Percentiles rank a stretch among this genome's conserved stretches.
Conservation (phyloP, 2,329 filamentous ascomycete genomes). For the Fusarium drepaniforme region DNA sequence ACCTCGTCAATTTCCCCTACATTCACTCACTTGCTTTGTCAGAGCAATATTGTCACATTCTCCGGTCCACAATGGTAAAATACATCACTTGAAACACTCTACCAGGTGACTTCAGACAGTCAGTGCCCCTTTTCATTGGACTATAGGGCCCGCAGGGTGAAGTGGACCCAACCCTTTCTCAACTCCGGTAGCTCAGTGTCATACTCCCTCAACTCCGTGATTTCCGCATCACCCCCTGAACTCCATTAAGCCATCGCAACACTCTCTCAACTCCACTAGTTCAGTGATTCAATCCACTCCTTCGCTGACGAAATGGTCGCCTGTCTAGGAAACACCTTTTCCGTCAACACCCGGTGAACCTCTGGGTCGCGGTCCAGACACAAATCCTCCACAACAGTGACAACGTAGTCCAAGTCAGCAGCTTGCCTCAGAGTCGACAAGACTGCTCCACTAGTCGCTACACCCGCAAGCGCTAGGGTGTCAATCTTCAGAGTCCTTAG, state of each 20-base stretch:
- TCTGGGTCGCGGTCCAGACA: background rate
- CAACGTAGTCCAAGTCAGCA: background rate
- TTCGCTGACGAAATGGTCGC: background rate
- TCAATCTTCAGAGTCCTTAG: background rate
- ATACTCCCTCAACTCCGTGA: background rate
- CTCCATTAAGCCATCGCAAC: background rate
- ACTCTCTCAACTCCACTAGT: background rate
- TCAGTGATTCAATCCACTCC: background rate
- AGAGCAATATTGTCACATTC: background rate
- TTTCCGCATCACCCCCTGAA: background rate
- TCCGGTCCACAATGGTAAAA: background rate
- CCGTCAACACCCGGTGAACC: slow-evolving; percentile 1
- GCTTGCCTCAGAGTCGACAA: background rate
- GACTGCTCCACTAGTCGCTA: background rate
- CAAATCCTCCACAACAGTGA: background rate
- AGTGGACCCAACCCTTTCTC: background rate
- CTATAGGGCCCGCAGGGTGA: no score
- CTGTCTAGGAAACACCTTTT: slow-evolving; percentile 41
- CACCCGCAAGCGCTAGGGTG: background rate
- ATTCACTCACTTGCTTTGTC: background rate
- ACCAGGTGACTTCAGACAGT: background rate
- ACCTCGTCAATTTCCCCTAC: background rate
- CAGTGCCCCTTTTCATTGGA: background rate
- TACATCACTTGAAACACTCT: background rate
- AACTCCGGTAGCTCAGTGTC: background rate